Conservation (phyloP, 1,284 basidiomycete species). For the Fomitopsis palustris region DNA sequence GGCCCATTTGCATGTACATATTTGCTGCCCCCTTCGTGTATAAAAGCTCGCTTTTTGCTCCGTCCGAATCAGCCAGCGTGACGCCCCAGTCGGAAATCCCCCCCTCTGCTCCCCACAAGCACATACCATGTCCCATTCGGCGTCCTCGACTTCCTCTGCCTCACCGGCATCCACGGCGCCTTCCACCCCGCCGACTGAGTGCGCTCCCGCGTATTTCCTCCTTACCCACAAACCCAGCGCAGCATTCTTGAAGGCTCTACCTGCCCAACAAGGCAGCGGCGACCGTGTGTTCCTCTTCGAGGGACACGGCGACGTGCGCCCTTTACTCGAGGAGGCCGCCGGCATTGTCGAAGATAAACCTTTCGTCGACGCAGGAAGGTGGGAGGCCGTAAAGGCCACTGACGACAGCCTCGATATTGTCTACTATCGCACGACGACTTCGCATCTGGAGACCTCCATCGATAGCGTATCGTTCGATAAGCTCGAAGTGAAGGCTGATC, state of each 20-base stretch:
- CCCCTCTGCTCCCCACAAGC: background rate
- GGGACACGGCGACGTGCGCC: conserved; percentile 14
- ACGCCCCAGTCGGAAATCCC: background rate
- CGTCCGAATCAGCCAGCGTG: background rate
- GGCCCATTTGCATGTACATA: conserved; percentile 10
- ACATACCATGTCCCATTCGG: conserved; percentile 8
- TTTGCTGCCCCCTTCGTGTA: conserved; percentile 1
- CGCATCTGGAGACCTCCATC: conserved; percentile 1
- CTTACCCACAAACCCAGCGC: conserved; percentile 15
- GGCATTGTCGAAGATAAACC: conserved; percentile 17
- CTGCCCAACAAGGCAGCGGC: conserved; percentile 13
- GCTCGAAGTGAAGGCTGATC: conserved; percentile 6
- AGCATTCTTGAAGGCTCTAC: conserved; percentile 17
- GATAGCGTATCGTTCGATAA: conserved; percentile 10
- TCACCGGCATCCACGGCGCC: conserved; percentile 17
- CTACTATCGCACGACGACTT: conserved; percentile 17
- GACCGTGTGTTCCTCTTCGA: conserved; percentile 22
- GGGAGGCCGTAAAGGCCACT: conserved; percentile 15
- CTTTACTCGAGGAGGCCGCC: conserved; percentile 15
- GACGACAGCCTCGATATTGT: conserved; percentile 12
- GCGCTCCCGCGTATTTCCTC: conserved; percentile 14
- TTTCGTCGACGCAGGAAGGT: conserved; percentile 13
- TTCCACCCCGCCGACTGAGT: conserved; percentile 18
- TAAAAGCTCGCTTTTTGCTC: background rate
- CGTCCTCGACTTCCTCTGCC: conserved; percentile 17